phyloP scores from a whole-genome alignment of 352 stramenopile species.

The Phytophthora uliginosa region DNA sequence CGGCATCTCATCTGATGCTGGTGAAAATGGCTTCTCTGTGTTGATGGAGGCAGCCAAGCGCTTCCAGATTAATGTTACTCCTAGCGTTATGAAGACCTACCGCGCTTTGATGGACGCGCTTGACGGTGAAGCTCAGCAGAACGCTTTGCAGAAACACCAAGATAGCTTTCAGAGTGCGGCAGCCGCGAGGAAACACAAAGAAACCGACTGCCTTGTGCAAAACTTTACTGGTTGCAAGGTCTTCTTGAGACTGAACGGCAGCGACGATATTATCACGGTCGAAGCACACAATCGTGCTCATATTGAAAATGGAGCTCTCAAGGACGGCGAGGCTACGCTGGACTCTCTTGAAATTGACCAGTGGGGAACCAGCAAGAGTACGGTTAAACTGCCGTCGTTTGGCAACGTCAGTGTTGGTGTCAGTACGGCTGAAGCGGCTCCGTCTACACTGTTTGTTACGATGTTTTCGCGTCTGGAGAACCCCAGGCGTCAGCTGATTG shows the following conservation, averaged over 20 bases:
- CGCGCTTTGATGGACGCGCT: constrained; percentile 82
- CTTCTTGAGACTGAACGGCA: constrained; percentile 58
- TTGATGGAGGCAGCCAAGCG: constrained; percentile 73
- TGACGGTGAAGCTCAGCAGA: constrained; percentile 68
- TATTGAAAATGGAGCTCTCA: constrained; percentile 50
- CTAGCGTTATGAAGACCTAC: constrained; percentile 80
- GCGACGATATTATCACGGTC: constrained; percentile 51
- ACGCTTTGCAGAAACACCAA: constrained; percentile 73
- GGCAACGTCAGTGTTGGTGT: constrained; percentile 72
- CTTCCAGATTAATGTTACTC: constrained; percentile 85
- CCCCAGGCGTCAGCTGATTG: constrained; percentile 63
- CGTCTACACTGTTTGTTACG: constrained; percentile 71
- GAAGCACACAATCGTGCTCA: constrained; percentile 58
- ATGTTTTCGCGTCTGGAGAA: constrained; percentile 82
- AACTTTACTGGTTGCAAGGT: constrained; percentile 80
- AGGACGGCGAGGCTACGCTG: constrained; percentile 52
- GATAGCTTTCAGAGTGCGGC: constrained; percentile 58
- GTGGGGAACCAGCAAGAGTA: constrained; percentile 56
- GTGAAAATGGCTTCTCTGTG: constrained; percentile 71
- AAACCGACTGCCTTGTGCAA: constrained; percentile 69
- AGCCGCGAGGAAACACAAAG: constrained; percentile 48
- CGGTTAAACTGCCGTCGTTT: constrained; percentile 62
- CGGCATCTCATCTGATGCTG: constrained; percentile 59
- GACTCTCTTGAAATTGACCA: constrained; percentile 67
- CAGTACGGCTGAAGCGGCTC: constrained; percentile 38